Evolutionary conservation across 768 basidiomycete genomes (phyloP), one percentile per base, ranked within the genome.

Genomic region (Erythrobasidium yunnanense): DNA sequence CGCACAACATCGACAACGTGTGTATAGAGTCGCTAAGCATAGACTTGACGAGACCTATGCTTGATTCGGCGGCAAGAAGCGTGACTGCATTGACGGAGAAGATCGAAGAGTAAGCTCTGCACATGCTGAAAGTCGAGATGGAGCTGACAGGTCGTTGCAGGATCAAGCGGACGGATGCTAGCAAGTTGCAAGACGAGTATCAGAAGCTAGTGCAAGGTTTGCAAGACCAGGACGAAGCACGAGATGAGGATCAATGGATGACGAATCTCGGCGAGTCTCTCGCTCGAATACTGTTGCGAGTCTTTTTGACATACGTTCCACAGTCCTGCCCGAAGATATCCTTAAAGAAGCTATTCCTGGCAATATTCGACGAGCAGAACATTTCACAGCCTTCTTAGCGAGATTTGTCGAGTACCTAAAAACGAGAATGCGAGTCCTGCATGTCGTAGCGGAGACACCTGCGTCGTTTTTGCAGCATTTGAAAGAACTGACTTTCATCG

Each of bases 1-100:
- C 95, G 17, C 95, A 99, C 77, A 99, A 99, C 75, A 99, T 99
- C 55, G 93, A 99, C 74, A 99, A 99, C 75, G 95, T 99, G 50
- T 99, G 95, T 77, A 93, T 99, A 73, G 95, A 99, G 74, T 96
- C 95, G 0, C 79, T 99, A 38, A 95, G 91, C 71, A 93, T 99
- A 70, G 95, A 99, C 74, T 79, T 99, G 49, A 97, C 92, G 29
- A 81, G 95, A 45, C 95, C 95, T 0, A 97, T 97, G 92, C 80
- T 99, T 34, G 95, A 99, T 72, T 87, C 90, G 1, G 95, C 95
- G 6, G 81, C 85, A 4, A 81, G 93, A 70, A 95, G 90, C 75
- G 87, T 96, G 1, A 81, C 80, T 18, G 87, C 84, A 76, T 80
- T 99, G 0, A 83, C 84, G 4, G 90, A 95, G 68, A 88, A 88